Base-by-base conservation (phyloP, 1,284 basidiomycete genomes). In the Cryptococcus deneoformans region DNA sequence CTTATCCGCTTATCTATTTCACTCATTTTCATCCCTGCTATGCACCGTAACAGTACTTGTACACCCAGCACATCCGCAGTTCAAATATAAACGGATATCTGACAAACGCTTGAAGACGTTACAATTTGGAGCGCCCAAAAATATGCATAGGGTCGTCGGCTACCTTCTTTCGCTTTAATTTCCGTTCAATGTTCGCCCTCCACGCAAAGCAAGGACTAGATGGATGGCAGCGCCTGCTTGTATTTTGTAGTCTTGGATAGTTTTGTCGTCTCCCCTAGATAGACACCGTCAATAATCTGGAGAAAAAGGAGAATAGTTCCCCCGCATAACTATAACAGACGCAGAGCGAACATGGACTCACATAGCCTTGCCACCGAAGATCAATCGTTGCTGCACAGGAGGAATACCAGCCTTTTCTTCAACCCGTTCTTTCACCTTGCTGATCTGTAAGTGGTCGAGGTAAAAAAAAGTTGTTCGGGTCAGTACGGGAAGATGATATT, bases 401-500 rank as follows among this genome's bases (percentile, higher is more conserved):
- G 96, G 96, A 50, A 99, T 96, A 70, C 95, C 96, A 44, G 94
- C 95, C 79, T 99, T 96, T 80, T 98, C 95, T 78, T 99, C 96
- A 37, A 99, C 92, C 77, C 92, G 90, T 82, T 97, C 94, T 81
- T 99, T 99, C 80, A 99, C 95, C 66, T 92, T 87, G 49, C 86
- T 83, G 74, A 97, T 92, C 94, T 96, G 67, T 20, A 20, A 20
- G 40, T 42, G n/a, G 10, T 42, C 2, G 10, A 42, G 40, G n/a
- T 42, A 24, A 12, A 44, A 12, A 44, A n/a, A 42, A 36, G 20
- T 20, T 20, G 20, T 20, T 20, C 20, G 20, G 39, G 34, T 54
- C 34, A 49, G 39, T 10, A 42, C 36, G 34, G 29, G 7, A 3
- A 37, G 40, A 24, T 34, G 56, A 12, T 16, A 37, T 40, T 14